Conservation (phyloP, 208 protist species). For the Leishmania guyanensis region DNA sequence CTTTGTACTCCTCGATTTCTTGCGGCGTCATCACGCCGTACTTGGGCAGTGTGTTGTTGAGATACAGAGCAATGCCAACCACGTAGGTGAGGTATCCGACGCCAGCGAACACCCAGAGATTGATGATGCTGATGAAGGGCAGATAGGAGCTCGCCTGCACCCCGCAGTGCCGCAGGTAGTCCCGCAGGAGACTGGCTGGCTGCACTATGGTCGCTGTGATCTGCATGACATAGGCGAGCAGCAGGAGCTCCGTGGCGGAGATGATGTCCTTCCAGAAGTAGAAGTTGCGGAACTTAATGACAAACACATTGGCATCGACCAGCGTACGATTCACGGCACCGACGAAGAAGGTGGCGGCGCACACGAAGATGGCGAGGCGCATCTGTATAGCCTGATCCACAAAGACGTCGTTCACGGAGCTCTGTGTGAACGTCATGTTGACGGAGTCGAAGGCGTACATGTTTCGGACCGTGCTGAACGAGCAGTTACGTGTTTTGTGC, state of each 20-base stretch:
- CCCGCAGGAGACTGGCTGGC: constrained; percentile 40
- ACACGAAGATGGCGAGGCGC: constrained; percentile 64
- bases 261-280: constrained; percentile 75
- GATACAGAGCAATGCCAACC: constrained; percentile 55
- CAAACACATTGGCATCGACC: constrained; percentile 69
- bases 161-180: constrained; percentile 66
- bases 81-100: constrained; percentile 60
- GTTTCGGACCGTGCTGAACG: constrained; percentile 37
- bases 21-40: constrained; percentile 74
- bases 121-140: constrained; percentile 45
- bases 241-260: constrained; percentile 63
- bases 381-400: constrained; percentile 72
- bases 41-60: constrained; percentile 72
- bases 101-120: constrained; percentile 60
- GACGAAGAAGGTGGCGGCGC: constrained; percentile 41
- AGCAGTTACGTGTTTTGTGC: constrained; percentile 55
- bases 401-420: constrained; percentile 65
- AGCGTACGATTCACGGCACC: constrained; percentile 57
- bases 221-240: constrained; percentile 56
- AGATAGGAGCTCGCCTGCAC: constrained; percentile 42
- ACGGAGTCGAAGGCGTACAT: constrained; percentile 68
- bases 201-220: constrained; percentile 38
- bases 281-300: constrained; percentile 68
- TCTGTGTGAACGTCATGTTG: constrained; percentile 37
- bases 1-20: constrained; percentile 81